Evolutionary conservation across 2,329 filamentous ascomycete genomes (phyloP).

Genomic region (Rhynchosporium secalis): DNA sequence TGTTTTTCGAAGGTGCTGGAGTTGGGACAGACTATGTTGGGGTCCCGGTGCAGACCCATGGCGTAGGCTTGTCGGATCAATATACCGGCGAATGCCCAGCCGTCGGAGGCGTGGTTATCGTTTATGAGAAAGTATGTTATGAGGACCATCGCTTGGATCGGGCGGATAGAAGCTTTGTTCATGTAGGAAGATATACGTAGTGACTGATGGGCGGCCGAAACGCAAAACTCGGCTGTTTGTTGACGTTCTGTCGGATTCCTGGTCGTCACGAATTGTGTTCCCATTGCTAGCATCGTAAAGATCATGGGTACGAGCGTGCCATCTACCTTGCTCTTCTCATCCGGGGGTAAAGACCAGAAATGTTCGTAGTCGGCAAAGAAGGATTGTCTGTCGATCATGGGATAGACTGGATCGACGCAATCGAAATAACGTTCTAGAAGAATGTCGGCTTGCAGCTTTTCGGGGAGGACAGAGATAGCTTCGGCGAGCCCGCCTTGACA

Average conservation of each 20-base stretch:
- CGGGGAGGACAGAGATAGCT: slow-evolving; percentile 73
- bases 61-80: slow-evolving; percentile 77
- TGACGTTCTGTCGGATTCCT: slow-evolving; percentile 61
- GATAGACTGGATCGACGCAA: slow-evolving; percentile 77
- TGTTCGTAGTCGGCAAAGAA: slow-evolving; percentile 78
- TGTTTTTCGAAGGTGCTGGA: slow-evolving; percentile 73
- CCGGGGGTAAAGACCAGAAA: slow-evolving; percentile 65
- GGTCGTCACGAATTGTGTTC: slow-evolving; percentile 72
- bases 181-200: slow-evolving; percentile 75
- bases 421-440: slow-evolving; percentile 65
- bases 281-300: slow-evolving; percentile 75
- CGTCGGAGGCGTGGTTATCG: slow-evolving; percentile 80
- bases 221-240: slow-evolving; percentile 79
- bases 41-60: slow-evolving; percentile 78
- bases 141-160: slow-evolving; percentile 79
- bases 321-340: slow-evolving; percentile 62
- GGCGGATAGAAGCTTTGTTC: slow-evolving; percentile 70
- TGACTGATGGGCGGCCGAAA: slow-evolving; percentile 76
- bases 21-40: slow-evolving; percentile 69
- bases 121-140: slow-evolving; percentile 84
- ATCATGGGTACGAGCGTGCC: slow-evolving; percentile 70
- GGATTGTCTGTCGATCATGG: slow-evolving; percentile 73
- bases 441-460: slow-evolving; percentile 74
- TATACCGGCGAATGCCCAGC: slow-evolving; percentile 79
- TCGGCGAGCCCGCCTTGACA: slow-evolving; percentile 73